Conservation (phyloP, 2,329 filamentous ascomycete species). For the Colletotrichum paranaense region DNA sequence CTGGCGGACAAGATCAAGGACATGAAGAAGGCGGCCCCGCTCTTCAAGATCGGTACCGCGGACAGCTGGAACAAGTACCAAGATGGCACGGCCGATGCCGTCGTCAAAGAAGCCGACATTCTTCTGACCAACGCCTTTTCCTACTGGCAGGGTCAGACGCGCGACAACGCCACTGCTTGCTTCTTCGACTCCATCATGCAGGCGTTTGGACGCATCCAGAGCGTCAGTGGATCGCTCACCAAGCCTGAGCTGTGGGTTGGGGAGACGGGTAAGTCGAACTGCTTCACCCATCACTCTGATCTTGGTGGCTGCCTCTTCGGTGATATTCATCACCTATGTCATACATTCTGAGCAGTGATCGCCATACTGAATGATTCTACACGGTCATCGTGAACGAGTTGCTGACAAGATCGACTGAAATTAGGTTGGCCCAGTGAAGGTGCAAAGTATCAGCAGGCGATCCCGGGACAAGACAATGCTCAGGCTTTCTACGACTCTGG, state of each 20-base stretch:
- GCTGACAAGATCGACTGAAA: slow-evolving; percentile 4
- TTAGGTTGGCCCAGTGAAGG: slow-evolving; percentile 71
- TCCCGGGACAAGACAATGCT: slow-evolving; percentile 69
- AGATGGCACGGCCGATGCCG: slow-evolving; percentile 74
- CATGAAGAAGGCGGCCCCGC: slow-evolving; percentile 65
- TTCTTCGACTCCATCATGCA: slow-evolving; percentile 77
- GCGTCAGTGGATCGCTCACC: slow-evolving; percentile 60
- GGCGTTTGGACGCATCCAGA: slow-evolving; percentile 72
- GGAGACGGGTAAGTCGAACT: slow-evolving; percentile 59
- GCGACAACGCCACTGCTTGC: slow-evolving; percentile 64
- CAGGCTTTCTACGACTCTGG: slow-evolving; percentile 69
- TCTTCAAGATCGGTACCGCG: slow-evolving; percentile 72
- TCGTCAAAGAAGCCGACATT: slow-evolving; percentile 71
- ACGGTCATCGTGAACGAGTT: neutral
- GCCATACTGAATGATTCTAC: neutral
- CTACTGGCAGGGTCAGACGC: slow-evolving; percentile 76
- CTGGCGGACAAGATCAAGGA: slow-evolving; percentile 71
- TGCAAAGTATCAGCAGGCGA: slow-evolving; percentile 69
- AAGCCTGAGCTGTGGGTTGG: slow-evolving; percentile 75
- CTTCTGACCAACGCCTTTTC: slow-evolving; percentile 75
- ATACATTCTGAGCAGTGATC: neutral
- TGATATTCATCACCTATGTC: neutral
- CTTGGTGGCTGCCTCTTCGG: neutral
- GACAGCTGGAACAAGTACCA: slow-evolving; percentile 80
- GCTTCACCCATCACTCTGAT: neutral